These are phyloP conservation scores for Lyophyllum atratum DNA, from an alignment of 768 basidiomycete species.

Conservation along the genomic window DNA sequence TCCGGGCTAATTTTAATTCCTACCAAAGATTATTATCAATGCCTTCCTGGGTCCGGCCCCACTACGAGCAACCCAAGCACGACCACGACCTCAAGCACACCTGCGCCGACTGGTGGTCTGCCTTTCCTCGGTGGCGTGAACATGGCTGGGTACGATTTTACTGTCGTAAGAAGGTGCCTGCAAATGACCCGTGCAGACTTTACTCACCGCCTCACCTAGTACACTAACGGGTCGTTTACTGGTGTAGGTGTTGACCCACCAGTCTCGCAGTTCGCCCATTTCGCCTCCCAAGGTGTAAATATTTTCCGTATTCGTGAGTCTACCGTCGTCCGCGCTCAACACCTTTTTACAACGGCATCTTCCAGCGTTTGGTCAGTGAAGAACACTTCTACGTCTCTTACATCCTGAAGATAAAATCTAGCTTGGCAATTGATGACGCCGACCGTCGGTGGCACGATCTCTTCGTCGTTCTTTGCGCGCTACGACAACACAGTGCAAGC, in stretches of 20 bases:
- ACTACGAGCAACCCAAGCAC: conserved; percentile 18
- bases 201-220: not conserved
- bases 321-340: not conserved
- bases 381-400: conserved; percentile 14
- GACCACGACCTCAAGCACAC: conserved; percentile 14
- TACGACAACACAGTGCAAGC: conserved; percentile 54
- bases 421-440: conserved; percentile 58
- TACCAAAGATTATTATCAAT: conserved; percentile 36
- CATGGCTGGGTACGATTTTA: conserved; percentile 50
- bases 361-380: conserved; percentile 20
- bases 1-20: not conserved
- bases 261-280: conserved; percentile 46
- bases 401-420: conserved; percentile 13
- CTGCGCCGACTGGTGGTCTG: conserved; percentile 19
- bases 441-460: conserved; percentile 47
- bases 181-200: not conserved
- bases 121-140: conserved; percentile 50
- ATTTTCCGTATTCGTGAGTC: conserved; percentile 41
- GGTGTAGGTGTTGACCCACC: conserved; percentile 40
- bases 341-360: conserved; percentile 3
- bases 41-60: conserved; percentile 31
- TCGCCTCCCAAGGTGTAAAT: conserved; percentile 48
- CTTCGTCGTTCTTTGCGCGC: conserved; percentile 41
- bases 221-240: conserved; percentile 46
- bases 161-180: conserved; percentile 30